A percentile compares a stretch with the other conserved stretches of the same genome.
Evolutionary conservation across 768 basidiomycete species (phyloP).

Genomic region (Neoboletus subvelutipes): DNA sequence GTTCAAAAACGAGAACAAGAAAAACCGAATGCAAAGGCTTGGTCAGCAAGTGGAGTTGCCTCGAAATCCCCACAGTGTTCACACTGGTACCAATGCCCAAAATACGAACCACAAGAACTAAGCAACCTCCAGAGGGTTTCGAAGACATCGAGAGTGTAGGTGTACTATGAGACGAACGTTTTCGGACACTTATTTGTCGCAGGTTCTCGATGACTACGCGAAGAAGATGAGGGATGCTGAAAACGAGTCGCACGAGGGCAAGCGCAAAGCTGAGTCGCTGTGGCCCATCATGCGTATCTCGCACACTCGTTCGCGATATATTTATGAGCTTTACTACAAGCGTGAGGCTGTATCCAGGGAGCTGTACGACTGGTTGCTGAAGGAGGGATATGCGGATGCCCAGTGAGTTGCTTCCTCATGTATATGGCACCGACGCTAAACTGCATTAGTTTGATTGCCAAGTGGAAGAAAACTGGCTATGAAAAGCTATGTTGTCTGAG

Average conservation of each 20-base stretch:
- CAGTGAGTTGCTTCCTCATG: constrained; percentile 59
- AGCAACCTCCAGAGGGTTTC: constrained; percentile 91
- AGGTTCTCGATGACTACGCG: constrained; percentile 97
- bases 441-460: constrained; percentile 79
- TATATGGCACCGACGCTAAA: constrained; percentile 6
- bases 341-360: constrained; percentile 91
- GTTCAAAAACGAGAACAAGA: too few species aligned
- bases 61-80: constrained; percentile 20
- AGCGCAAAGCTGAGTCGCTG: constrained; percentile 87
- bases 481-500: constrained; percentile 97
- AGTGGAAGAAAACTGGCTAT: constrained; percentile 99
- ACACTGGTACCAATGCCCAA: constrained; percentile 68
- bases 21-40: not conserved
- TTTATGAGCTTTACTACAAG: constrained; percentile 98
- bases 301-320: constrained; percentile 93
- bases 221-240: constrained; percentile 99
- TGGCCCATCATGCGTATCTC: constrained; percentile 99
- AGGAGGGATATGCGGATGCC: constrained; percentile 94
- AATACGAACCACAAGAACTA: constrained; percentile 89
- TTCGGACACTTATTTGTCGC: constrained; percentile 8
- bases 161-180: not conserved
- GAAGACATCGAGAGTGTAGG: constrained; percentile 87
- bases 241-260: constrained; percentile 98
- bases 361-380: constrained; percentile 96
- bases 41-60: not conserved